Evolutionary conservation across 2,329 filamentous ascomycete species (phyloP).

Genomic region (Talaromyces sp.): DNA sequence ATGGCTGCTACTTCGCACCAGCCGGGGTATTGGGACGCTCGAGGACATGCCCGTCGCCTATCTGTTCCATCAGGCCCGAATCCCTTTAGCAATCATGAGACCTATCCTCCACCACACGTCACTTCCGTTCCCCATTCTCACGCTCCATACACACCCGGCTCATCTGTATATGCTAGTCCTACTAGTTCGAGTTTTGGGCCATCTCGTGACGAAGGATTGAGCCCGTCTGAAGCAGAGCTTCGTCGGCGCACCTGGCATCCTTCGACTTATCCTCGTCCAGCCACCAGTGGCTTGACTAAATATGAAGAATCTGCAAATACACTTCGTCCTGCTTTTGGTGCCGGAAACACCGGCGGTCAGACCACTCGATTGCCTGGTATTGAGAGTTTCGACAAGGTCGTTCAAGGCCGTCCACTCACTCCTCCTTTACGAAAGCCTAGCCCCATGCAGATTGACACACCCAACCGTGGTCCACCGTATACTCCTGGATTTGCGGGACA

Average conservation of each 20-base stretch:
- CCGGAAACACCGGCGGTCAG: constrained; percentile 54
- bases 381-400: constrained; percentile 81
- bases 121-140: constrained; percentile 56
- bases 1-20: constrained; percentile 61
- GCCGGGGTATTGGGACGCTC: constrained; percentile 69
- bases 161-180: constrained; percentile 64
- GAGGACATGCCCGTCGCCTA: constrained; percentile 68
- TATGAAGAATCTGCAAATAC: constrained; percentile 65
- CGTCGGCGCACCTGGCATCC: constrained; percentile 89
- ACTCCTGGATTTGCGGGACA: constrained; percentile 35
- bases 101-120: constrained; percentile 57
- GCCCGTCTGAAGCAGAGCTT: constrained; percentile 67
- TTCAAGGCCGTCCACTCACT: constrained; percentile 59
- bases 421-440: constrained; percentile 65
- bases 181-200: constrained; percentile 58
- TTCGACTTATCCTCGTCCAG: constrained; percentile 58
- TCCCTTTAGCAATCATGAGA: constrained; percentile 66
- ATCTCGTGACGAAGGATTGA: constrained; percentile 34
- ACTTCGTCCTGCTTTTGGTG: constrained; percentile 54
- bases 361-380: constrained; percentile 78
- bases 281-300: constrained; percentile 70
- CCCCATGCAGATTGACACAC: constrained; percentile 71
- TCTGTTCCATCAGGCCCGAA: constrained; percentile 76
- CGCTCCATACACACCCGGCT: constrained; percentile 55
- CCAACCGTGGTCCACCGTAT: constrained; percentile 41